Conservation (phyloP, 73 alveolate genomes). For the Urostyla sp. region DNA sequence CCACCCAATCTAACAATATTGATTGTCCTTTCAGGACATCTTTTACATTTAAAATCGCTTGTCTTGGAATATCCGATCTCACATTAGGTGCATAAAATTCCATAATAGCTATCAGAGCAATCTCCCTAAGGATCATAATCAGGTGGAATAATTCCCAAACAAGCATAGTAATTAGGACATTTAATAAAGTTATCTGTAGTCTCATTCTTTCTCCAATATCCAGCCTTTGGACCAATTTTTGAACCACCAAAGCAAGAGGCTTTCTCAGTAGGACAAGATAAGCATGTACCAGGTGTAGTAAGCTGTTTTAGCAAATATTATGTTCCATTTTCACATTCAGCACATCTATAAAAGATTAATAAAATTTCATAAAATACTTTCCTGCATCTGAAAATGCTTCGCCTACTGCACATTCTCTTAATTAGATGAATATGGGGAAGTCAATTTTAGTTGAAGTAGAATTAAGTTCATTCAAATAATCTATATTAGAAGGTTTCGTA, state of each 20-base stretch:
- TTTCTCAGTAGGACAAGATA: slow-evolving; percentile 37
- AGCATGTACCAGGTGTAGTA: slow-evolving; percentile 35
- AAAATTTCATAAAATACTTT: slow-evolving; percentile 19
- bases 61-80: slow-evolving; percentile 33
- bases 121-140: slow-evolving; percentile 14
- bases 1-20: too few relatives aligned
- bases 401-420: too few relatives aligned
- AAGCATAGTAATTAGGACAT: slow-evolving; percentile 47
- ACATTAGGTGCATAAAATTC: slow-evolving; percentile 52
- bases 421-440: too few relatives aligned
- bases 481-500: too few relatives aligned
- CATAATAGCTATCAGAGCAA: slow-evolving; percentile 57
- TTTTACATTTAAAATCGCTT: slow-evolving; percentile 49
- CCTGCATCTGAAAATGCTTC: slow-evolving; percentile 55
- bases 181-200: slow-evolving; percentile 14
- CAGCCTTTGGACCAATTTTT: slow-evolving; percentile 50
- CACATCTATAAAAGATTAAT: slow-evolving; percentile 29
- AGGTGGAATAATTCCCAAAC: too few relatives aligned
- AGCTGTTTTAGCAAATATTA: slow-evolving; percentile 8
- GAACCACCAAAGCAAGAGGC: slow-evolving; percentile 59
- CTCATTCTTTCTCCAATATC: slow-evolving; percentile 61
- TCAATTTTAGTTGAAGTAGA: too few relatives aligned
- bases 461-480: too few relatives aligned
- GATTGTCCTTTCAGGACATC: slow-evolving; percentile 51
- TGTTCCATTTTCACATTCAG: slow-evolving; percentile 5